Base-by-base conservation (phyloP, 352 stramenopile species). In the Pythium chondricola region DNA sequence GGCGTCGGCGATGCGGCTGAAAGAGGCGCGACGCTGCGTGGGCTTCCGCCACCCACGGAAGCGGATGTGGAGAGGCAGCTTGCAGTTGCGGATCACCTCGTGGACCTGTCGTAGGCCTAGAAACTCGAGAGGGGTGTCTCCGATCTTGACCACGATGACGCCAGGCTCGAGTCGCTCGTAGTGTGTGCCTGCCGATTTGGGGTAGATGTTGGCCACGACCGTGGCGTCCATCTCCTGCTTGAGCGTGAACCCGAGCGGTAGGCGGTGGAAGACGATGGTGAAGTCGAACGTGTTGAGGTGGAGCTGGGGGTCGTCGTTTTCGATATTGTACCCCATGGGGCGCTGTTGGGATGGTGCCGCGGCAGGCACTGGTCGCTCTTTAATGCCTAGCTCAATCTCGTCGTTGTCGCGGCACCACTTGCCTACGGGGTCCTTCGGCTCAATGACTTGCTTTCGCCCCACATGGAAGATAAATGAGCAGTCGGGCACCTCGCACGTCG, bases 201-300 rank as follows among this genome's bases (percentile, higher is more conserved):
- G 78, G 42, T 89, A 90, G 52, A 92, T 88, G n/a, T 79, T 90
- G 16, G 79, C 81, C 5, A 95, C 81, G 31, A 90, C 80, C 2
- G 74, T 90, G 24, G 56, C 68, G 55, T 88, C 75, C 53, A 75
- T 69, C 14, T 80, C 74, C 37, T 87, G 74, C 54, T 88, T 88
- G 63, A 95, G 76, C 5, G 81, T 92, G 48, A 95, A 93, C 7
- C 83, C 83, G 17, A 95, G 67, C 33, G 83, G 83, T 13, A 93
- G 71, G 26, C 78, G 83, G 61, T 95, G 81, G 52, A 95, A 95
- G 30, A 89, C 49, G 43, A 95, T 65, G 20, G 65, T 64, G 47
- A 95, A 93, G 47, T 87, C 78, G 45, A 72, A 66, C 40, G 48
- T 61, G 52, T 84, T 35, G 17, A 53, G 58, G 7, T 61, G 52